Conservation (phyloP, 176 grass and related monocot species). For the Cymbopogon citratus region DNA sequence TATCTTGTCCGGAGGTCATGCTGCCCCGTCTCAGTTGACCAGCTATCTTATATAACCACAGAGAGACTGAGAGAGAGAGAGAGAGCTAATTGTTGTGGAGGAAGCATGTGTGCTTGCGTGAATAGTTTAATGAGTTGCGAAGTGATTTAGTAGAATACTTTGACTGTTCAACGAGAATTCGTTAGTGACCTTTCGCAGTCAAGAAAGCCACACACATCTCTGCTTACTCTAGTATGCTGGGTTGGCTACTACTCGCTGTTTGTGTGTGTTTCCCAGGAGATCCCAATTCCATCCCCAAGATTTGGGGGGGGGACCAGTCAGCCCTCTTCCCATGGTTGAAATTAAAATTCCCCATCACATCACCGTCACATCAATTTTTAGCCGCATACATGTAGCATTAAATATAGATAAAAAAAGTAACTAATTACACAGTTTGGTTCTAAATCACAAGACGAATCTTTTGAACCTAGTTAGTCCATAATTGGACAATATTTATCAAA, state of each 20-base stretch:
- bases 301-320: slow-evolving; percentile 25
- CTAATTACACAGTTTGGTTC: no score
- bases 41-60: no score
- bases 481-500: no score
- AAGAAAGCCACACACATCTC: background rate
- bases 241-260: background rate
- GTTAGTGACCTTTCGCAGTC: background rate
- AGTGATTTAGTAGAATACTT: background rate
- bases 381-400: no score
- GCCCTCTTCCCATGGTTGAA: no score
- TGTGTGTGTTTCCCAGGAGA: slow-evolving; percentile 9
- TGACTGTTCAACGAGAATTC: slow-evolving; percentile 8
- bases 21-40: background rate
- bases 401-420: no score
- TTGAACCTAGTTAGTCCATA: no score
- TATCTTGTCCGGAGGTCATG: background rate
- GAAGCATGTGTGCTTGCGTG: background rate
- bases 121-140: background rate
- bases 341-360: no score
- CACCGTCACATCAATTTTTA: no score
- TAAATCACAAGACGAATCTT: no score
- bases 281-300: slow-evolving; percentile 23
- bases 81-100: background rate
- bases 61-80: no score
- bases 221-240: no score